These are phyloP conservation scores for Talaromyces nanjingensis DNA, from an alignment of 495 filamentous ascomycete species.

Conservation along the genomic window DNA sequence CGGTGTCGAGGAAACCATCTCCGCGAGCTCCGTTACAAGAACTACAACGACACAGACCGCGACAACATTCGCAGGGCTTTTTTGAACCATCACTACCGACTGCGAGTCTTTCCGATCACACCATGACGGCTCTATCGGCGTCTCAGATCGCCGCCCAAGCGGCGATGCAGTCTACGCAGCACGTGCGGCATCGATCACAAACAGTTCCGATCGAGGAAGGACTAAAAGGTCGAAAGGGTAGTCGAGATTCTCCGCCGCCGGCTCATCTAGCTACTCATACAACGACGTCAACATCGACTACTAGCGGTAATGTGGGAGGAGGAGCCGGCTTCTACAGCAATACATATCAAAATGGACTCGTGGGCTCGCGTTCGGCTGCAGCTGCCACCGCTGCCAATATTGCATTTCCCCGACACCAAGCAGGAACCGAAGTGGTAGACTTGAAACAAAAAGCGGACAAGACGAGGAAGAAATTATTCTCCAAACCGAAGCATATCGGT, in stretches of 20 bases:
- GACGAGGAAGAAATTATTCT: conserved; percentile 89
- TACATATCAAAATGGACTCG: conserved; percentile 58
- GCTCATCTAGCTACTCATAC: conserved; percentile 27
- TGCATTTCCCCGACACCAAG: conserved; percentile 69
- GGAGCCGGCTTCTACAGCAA: conserved; percentile 45
- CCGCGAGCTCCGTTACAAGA: conserved; percentile 32
- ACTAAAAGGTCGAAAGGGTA: conserved; percentile 25
- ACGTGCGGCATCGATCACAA: conserved; percentile 63
- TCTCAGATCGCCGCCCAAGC: conserved; percentile 89
- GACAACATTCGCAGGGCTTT: conserved; percentile 76
- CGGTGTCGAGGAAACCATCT: conserved; percentile 29
- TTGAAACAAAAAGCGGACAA: conserved; percentile 66
- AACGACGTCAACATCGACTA: conserved; percentile 49
- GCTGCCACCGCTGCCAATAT: conserved; percentile 80
- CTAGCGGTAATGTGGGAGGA: conserved; percentile 43
- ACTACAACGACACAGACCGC: conserved; percentile 34
- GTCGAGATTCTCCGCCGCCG: conserved; percentile 33
- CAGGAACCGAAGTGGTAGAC: conserved; percentile 40
- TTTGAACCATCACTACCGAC: conserved; percentile 84
- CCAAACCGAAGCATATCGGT: conserved; percentile 75
- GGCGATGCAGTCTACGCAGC: conserved; percentile 67
- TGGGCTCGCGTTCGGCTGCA: conserved; percentile 59
- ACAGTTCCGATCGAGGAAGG: conserved; percentile 45
- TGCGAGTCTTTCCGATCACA: conserved; percentile 45
- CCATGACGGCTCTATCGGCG: conserved; percentile 51